phyloP scores from a whole-genome alignment of 1,284 basidiomycete species.

The Cryptococcus jaspeensis region DNA sequence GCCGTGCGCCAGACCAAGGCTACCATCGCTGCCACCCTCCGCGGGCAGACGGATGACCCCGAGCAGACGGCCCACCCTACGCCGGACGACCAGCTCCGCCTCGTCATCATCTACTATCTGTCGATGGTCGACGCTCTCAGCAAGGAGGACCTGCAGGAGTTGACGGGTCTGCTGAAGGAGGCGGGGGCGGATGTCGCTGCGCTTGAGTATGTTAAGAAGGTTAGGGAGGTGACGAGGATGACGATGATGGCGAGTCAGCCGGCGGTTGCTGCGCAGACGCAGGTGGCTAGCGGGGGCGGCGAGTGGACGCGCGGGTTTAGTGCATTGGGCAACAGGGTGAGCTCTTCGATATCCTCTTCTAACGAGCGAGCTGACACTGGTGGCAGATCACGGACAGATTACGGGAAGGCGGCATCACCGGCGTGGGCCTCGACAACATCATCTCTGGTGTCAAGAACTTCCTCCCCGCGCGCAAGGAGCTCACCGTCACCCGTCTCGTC shows the following conservation, averaged over 20 bases:
- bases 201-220: slow-evolving; percentile 88
- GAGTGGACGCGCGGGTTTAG: slow-evolving; percentile 77
- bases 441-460: slow-evolving; percentile 99
- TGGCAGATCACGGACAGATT: slow-evolving; percentile 74
- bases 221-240: slow-evolving; percentile 88
- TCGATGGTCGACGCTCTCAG: slow-evolving; percentile 76
- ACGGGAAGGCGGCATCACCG: slow-evolving; percentile 77
- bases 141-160: slow-evolving; percentile 81
- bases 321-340: slow-evolving; percentile 81
- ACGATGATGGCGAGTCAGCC: slow-evolving; percentile 80
- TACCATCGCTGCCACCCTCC: slow-evolving; percentile 75
- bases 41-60: slow-evolving; percentile 58
- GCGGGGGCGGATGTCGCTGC: slow-evolving; percentile 78
- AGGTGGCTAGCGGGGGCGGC: slow-evolving; percentile 54
- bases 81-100: slow-evolving; percentile 86
- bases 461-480: slow-evolving; percentile 89
- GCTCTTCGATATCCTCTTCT: slow-evolving; percentile 29
- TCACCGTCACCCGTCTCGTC: slow-evolving; percentile 86
- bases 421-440: slow-evolving; percentile 77
- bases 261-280: slow-evolving; percentile 54
- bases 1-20: slow-evolving; percentile 81
- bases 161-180: slow-evolving; percentile 80
- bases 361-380: slow-evolving; percentile 3
- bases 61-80: slow-evolving; percentile 54
- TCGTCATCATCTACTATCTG: slow-evolving; percentile 91